Conservation (phyloP, 2,329 filamentous ascomycete species). For the Neobulgaria alba region DNA sequence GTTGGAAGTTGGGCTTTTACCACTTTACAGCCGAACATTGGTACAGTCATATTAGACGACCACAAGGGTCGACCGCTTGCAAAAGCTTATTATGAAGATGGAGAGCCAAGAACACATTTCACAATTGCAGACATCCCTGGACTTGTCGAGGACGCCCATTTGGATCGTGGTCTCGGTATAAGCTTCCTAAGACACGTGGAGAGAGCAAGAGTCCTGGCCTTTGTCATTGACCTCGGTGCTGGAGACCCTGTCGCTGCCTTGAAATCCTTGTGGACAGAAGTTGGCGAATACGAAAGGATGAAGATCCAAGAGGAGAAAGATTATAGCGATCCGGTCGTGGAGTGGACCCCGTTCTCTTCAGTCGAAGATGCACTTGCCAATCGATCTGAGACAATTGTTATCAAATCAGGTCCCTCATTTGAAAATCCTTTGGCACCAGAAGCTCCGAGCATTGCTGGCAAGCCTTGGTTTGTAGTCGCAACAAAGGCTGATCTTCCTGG, state of each 20-base stretch:
- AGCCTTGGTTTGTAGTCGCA: conserved; percentile 94
- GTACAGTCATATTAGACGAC: conserved; percentile 87
- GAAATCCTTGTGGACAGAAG: conserved; percentile 80
- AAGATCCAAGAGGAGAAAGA: conserved; percentile 69
- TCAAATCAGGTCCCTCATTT: conserved; percentile 16
- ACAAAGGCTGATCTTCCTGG: conserved; percentile 81
- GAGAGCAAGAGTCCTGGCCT: conserved; percentile 83
- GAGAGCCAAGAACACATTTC: conserved; percentile 63
- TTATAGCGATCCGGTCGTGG: conserved; percentile 53
- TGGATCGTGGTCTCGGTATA: conserved; percentile 83
- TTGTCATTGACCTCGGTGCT: conserved; percentile 78
- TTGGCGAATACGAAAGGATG: conserved; percentile 66
- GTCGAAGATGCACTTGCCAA: conserved; percentile 30
- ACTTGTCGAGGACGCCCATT: conserved; percentile 82
- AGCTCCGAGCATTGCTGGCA: conserved; percentile 57
- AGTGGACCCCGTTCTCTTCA: conserved; percentile 42
- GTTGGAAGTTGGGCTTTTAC: conserved; percentile 97
- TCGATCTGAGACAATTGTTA: conserved; percentile 24
- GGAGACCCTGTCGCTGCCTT: conserved; percentile 74
- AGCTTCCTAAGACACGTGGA: conserved; percentile 93
- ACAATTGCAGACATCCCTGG: conserved; percentile 95
- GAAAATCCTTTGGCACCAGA: conserved; percentile 21
- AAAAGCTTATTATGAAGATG: conserved; percentile 37
- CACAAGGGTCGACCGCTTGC: conserved; percentile 63
- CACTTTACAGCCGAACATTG: conserved; percentile 88